Conservation (phyloP, 495 filamentous ascomycete genomes). For the Podospora australis region DNA sequence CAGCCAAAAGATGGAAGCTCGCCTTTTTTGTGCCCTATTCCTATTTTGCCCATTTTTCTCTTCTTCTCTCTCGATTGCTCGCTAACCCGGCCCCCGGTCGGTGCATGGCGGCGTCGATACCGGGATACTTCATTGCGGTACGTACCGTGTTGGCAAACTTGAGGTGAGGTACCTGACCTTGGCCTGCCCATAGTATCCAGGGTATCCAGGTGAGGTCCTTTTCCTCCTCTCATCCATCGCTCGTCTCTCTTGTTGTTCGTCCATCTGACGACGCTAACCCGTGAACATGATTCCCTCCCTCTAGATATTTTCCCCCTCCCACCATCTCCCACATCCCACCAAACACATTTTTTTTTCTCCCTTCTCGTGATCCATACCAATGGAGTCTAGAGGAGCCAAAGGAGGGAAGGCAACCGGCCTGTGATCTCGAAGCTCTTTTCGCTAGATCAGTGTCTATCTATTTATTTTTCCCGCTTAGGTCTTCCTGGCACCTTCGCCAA, state of each 20-base stretch:
- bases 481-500: too few relatives aligned
- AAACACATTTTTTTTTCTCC: not conserved
- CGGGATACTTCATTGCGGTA: slow-evolving; percentile 1
- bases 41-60: not conserved
- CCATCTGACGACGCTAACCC: slow-evolving; percentile 11
- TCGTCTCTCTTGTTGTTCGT: too few relatives aligned
- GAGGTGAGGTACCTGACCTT: slow-evolving; percentile 1
- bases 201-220: slow-evolving; percentile 2
- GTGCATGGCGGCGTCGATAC: not conserved
- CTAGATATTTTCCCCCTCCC: too few relatives aligned
- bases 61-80: slow-evolving; percentile 2
- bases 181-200: not conserved
- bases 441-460: too few relatives aligned
- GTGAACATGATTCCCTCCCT: slow-evolving; percentile 6
- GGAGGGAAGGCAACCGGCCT: too few relatives aligned
- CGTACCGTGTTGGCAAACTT: not conserved
- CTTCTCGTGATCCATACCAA: not conserved
- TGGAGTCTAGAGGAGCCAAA: too few relatives aligned
- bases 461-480: too few relatives aligned
- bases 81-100: slow-evolving; percentile 6
- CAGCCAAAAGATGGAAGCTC: slow-evolving; percentile 1
- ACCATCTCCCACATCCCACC: slow-evolving; percentile 1
- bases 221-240: slow-evolving; percentile 3
- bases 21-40: not conserved
- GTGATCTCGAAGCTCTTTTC: not conserved